Percentiles rank a stretch among this genome's conserved stretches.
phyloP scores from a whole-genome alignment of 2,329 filamentous ascomycete genomes.

The Arthrobotrys pseudoclavata region DNA sequence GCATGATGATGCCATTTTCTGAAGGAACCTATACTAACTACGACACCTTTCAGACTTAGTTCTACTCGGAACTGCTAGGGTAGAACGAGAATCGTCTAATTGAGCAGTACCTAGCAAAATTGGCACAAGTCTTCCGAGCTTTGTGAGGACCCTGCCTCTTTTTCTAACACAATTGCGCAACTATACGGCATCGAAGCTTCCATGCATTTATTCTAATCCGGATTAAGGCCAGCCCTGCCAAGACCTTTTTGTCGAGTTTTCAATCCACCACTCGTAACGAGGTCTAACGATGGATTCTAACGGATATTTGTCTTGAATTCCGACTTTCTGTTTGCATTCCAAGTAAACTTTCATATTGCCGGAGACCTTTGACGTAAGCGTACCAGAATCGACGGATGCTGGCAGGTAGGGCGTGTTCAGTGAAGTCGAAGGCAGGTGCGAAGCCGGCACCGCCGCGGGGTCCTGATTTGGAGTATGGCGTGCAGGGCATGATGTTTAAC shows the following conservation, averaged over 20 bases:
- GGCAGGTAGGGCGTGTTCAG: too few species aligned
- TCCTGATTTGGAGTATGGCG: neutral
- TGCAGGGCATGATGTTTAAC: constrained; percentile 2
- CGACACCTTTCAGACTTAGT: constrained; percentile 12
- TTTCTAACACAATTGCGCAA: neutral
- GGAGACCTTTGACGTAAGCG: neutral
- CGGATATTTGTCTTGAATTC: neutral
- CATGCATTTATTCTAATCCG: neutral
- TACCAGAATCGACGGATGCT: constrained; percentile 3
- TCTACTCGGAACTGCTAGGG: neutral
- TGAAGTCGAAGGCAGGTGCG: neutral
- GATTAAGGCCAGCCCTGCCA: neutral
- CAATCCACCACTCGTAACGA: neutral
- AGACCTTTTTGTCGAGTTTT: neutral
- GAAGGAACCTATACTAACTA: neutral
- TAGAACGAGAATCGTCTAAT: neutral
- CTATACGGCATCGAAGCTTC: neutral
- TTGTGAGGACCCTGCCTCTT: neutral
- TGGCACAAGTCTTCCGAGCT: constrained; percentile 8
- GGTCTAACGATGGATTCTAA: neutral
- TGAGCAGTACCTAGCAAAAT: neutral
- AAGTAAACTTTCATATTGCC: constrained; percentile 3
- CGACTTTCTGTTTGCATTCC: neutral
- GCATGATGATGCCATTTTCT: constrained; percentile 49
- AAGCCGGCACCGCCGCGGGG: neutral